Evolutionary conservation across 2,329 filamentous ascomycete genomes (phyloP).

Genomic region (Lomentospora prolificans): DNA sequence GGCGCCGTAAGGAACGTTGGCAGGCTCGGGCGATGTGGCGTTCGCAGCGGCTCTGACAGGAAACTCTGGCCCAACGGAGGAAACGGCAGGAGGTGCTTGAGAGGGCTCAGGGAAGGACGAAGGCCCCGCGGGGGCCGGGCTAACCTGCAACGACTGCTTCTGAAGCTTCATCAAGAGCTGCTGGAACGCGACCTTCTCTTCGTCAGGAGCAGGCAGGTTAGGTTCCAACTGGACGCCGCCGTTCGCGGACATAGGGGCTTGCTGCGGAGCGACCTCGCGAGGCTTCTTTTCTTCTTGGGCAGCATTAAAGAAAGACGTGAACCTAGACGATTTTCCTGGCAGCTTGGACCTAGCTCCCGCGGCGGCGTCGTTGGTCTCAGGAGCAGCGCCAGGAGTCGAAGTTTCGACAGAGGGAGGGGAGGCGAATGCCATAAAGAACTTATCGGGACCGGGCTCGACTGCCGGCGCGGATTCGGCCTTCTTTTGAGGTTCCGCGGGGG

Average conservation of each 20-base stretch:
- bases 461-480: conserved; percentile 51
- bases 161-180: conserved; percentile 75
- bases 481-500: conserved; percentile 36
- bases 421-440: conserved; percentile 59
- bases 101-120: conserved; percentile 18
- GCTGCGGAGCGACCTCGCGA: conserved; percentile 5
- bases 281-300: conserved; percentile 10
- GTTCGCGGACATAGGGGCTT: conserved; percentile 8
- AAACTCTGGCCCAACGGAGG: conserved; percentile 10
- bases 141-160: conserved; percentile 34
- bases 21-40: not conserved
- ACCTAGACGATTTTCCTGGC: conserved; percentile 63
- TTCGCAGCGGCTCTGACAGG: conserved; percentile 15
- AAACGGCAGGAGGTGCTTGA: conserved; percentile 12
- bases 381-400: too few relatives aligned
- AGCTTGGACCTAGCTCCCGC: conserved; percentile 34
- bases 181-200: conserved; percentile 80
- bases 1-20: not conserved
- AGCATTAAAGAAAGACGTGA: conserved; percentile 68
- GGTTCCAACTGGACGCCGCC: conserved; percentile 4
- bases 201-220: conserved; percentile 35
- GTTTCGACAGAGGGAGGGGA: too few relatives aligned
- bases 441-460: conserved; percentile 60
- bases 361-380: conserved; percentile 30
- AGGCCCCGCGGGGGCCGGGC: conserved; percentile 28